Conservation (phyloP, 164 flowering plant species). For the Dillenia suffruticosa region DNA sequence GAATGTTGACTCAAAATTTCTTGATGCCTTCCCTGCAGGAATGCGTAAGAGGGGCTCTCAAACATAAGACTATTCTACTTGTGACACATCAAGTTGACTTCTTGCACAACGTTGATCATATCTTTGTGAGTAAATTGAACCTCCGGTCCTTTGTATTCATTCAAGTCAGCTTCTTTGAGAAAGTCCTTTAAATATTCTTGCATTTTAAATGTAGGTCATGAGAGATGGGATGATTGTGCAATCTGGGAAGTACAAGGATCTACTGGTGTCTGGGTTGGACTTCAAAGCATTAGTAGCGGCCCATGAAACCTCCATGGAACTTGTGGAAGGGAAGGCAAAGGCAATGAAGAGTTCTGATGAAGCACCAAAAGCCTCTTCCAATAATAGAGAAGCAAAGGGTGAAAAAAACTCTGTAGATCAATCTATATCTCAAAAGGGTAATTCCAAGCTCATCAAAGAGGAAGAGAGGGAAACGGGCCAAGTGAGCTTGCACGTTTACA, state of each 20-base stretch:
- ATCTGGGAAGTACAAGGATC: conserved; percentile 74
- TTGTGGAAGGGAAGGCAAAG: conserved; percentile 47
- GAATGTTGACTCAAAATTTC: neutral
- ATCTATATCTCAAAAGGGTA: conserved; percentile 32
- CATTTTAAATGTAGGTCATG: conserved; percentile 59
- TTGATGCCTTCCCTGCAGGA: conserved; percentile 46
- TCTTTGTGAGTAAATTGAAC: conserved; percentile 45
- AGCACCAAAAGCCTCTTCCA: conserved; percentile 19
- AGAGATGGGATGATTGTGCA: conserved; percentile 89
- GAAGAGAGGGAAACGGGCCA: conserved; percentile 85
- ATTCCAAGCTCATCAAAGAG: conserved; percentile 75
- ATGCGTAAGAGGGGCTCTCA: conserved; percentile 81
- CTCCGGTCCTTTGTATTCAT: neutral
- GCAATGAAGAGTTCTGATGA: too few relatives aligned
- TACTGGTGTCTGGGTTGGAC: conserved; percentile 59
- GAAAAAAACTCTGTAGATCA: conserved; percentile 32
- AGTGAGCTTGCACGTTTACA: conserved; percentile 72
- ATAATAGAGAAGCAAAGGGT: conserved; percentile 33
- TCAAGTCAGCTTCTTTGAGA: too few relatives aligned
- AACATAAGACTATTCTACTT: conserved; percentile 75
- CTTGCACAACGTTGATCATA: conserved; percentile 82
- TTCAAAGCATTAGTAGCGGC: conserved; percentile 81
- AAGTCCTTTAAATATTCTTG: too few relatives aligned
- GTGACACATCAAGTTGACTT: conserved; percentile 98
- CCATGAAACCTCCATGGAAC: conserved; percentile 90